phyloP scores from a whole-genome alignment of 2,329 filamentous ascomycete genomes.

The Fusarium fujikuroi region DNA sequence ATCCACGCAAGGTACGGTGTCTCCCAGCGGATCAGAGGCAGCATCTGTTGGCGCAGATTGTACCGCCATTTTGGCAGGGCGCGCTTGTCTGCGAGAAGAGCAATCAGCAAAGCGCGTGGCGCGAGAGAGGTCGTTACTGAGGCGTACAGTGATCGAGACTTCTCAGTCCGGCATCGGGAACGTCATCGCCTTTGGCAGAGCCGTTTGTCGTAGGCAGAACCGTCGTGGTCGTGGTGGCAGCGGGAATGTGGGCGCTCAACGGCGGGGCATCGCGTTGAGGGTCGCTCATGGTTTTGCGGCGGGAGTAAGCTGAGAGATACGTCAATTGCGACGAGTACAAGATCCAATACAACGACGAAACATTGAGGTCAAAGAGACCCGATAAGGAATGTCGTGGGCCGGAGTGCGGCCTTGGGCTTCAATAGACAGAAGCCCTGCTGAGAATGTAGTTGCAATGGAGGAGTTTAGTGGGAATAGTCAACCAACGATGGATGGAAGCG shows the following conservation, averaged over 20 bases:
- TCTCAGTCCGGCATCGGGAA: conserved; percentile 78
- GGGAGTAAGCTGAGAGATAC: conserved; percentile 3
- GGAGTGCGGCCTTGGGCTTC: conserved; percentile 10
- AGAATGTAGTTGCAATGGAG: conserved; percentile 18
- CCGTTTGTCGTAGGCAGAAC: conserved; percentile 16
- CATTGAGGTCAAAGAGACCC: conserved; percentile 23
- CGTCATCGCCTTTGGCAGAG: conserved; percentile 40
- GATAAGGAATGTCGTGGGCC: conserved; percentile 18
- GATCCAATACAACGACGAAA: conserved; percentile 25
- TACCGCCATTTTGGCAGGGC: conserved; percentile 92
- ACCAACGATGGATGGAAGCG: not conserved
- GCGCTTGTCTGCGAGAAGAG: conserved; percentile 72
- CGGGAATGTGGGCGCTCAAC: conserved; percentile 19
- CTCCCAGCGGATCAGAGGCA: conserved; percentile 92
- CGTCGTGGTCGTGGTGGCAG: conserved; percentile 27
- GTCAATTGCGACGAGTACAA: conserved; percentile 40
- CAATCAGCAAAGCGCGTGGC: conserved; percentile 20
- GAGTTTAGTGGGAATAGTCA: conserved; percentile 12
- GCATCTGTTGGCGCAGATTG: conserved; percentile 78
- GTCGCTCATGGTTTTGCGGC: conserved; percentile 47
- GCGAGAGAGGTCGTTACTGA: not conserved
- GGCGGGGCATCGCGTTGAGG: conserved; percentile 49
- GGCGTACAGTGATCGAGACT: conserved; percentile 79
- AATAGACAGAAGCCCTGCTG: conserved; percentile 18
- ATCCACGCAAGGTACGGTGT: conserved; percentile 92